Conservation (phyloP, 352 stramenopile species). For the Phytophthora podocarpi region DNA sequence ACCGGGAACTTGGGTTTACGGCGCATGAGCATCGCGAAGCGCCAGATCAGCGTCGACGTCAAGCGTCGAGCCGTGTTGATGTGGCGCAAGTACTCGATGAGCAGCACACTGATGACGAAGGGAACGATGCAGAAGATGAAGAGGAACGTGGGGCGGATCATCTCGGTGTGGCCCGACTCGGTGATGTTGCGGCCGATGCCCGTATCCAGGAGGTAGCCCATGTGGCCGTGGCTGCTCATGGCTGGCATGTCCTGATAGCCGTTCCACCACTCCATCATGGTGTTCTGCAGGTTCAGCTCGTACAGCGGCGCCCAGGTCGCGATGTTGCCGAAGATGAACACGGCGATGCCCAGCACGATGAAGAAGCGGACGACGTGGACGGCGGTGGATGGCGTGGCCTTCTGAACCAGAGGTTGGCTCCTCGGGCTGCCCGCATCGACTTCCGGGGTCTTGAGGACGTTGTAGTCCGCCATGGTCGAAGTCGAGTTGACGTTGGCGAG, state of each 20-base stretch:
- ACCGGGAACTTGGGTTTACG: slow-evolving; percentile 52
- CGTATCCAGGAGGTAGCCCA: slow-evolving; percentile 53
- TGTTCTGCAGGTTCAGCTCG: slow-evolving; percentile 57
- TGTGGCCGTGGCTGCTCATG: slow-evolving; percentile 36
- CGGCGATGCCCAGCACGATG: slow-evolving; percentile 38
- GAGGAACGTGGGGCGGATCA: slow-evolving; percentile 70
- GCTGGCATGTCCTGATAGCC: slow-evolving; percentile 49
- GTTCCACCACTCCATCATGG: slow-evolving; percentile 64
- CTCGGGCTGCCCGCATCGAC: slow-evolving; percentile 13
- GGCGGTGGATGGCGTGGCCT: slow-evolving; percentile 9
- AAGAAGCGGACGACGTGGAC: slow-evolving; percentile 41
- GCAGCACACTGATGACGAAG: slow-evolving; percentile 56
- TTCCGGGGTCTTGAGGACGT: slow-evolving; percentile 37
- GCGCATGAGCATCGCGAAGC: slow-evolving; percentile 48
- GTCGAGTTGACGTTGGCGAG: neutral
- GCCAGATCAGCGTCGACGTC: slow-evolving; percentile 43
- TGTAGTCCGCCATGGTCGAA: slow-evolving; percentile 32
- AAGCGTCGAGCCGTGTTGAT: slow-evolving; percentile 46
- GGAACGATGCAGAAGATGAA: slow-evolving; percentile 71
- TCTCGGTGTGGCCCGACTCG: slow-evolving; percentile 63
- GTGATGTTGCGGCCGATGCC: slow-evolving; percentile 57
- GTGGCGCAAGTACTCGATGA: slow-evolving; percentile 56
- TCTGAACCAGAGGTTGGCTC: neutral
- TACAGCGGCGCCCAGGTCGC: slow-evolving; percentile 58
- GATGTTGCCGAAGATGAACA: slow-evolving; percentile 72